Conservation (phyloP, 2,329 filamentous ascomycete genomes). For the Pseudopithomyces maydicus region DNA sequence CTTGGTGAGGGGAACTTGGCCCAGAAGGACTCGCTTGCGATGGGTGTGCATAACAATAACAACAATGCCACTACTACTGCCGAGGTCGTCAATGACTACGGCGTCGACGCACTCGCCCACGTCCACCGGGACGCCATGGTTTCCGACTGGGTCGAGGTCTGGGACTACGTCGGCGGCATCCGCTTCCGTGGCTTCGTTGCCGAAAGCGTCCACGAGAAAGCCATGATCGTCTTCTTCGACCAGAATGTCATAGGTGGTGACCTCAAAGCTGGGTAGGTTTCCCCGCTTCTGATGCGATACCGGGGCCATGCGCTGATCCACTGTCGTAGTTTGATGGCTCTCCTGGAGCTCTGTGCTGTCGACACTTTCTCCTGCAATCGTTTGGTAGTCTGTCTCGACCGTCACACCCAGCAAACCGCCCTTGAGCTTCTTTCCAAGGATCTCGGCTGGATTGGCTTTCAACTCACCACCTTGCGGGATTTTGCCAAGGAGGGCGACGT, state of each 20-base stretch:
- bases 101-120: slow-evolving; percentile 32
- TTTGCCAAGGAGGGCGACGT: slow-evolving; percentile 69
- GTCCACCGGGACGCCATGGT: slow-evolving; percentile 43
- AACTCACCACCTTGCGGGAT: slow-evolving; percentile 76
- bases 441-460: slow-evolving; percentile 92
- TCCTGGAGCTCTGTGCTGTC: slow-evolving; percentile 84
- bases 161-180: slow-evolving; percentile 83
- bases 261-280: slow-evolving; percentile 82
- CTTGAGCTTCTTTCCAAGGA: slow-evolving; percentile 75
- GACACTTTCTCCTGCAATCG: slow-evolving; percentile 73
- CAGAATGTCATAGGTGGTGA: slow-evolving; percentile 72
- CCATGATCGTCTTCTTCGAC: slow-evolving; percentile 89
- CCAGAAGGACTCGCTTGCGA: slow-evolving; percentile 81
- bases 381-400: slow-evolving; percentile 82
- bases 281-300: neutral
- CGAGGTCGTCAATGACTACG: slow-evolving; percentile 37
- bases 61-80: slow-evolving; percentile 20
- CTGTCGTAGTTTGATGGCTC: slow-evolving; percentile 67
- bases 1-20: slow-evolving; percentile 88
- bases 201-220: slow-evolving; percentile 70
- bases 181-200: slow-evolving; percentile 87
- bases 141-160: slow-evolving; percentile 74
- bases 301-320: slow-evolving; percentile 16
- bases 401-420: slow-evolving; percentile 65
- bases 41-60: slow-evolving; percentile 65